Evolutionary conservation across 192 early-diverging fungal species (phyloP), one percentile per base, ranked within the genome.

Genomic region (Coemansia asiatica): DNA sequence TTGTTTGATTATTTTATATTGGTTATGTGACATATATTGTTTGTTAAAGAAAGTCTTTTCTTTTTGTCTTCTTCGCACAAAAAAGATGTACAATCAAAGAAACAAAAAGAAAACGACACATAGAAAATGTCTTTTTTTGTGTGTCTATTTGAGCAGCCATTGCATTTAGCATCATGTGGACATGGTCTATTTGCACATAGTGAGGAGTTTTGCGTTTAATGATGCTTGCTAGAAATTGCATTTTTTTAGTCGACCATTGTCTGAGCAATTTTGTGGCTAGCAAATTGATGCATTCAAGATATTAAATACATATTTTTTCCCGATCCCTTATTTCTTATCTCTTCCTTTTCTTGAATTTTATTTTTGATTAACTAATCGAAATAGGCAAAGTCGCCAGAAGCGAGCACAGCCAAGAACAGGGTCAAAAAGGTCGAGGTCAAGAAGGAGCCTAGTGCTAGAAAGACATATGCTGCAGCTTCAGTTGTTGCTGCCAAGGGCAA

Each of bases 401-500:
- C 40, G 40, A 18, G 40, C 16, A 15, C 40, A 3, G 16, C 0
- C 40, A 44, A 44, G 40, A 44, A 44, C 40, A 15, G 40, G 19
- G 48, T 19, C 48, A 35, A 70, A 54, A 27, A 5, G 28, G 29
- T 18, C 36, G 22, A 55, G 40, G 69, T 49, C 56, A 79, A 66
- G n/a, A 51, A 50, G 29, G 38, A 58, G 5, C 38, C 64, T 28
- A 59, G 64, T 56, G 69, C 67, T 62, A 71, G 72, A 60, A 66
- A 47, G 13, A 6, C 29, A 6, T 2, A n/a, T 23, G 50, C 54
- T 1, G 29, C 54, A 19, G 22, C 51, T 5, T 13, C 51, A 5
- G 51, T 40, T 19, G 21, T 6, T 40, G 38, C 58, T 40, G 21
- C 58, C 18, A 59, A 25, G 0, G 49, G 55, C 51, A 49, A 55